A percentile compares a stretch with the other conserved stretches of the same genome.
phyloP scores from a whole-genome alignment of 441 rosid species.

The Populus hybrid region DNA sequence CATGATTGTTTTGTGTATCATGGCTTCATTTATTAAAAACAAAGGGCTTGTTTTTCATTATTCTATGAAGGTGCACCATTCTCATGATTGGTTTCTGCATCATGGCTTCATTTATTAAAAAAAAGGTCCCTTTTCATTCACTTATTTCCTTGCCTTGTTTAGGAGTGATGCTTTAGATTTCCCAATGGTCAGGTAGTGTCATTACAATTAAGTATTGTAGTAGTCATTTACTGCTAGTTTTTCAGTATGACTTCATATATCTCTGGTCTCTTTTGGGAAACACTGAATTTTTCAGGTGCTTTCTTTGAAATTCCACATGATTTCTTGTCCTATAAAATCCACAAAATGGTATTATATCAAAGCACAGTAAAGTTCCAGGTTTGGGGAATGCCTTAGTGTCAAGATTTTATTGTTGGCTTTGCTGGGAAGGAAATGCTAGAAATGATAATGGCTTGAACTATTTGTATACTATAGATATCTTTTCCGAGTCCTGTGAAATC shows the following conservation, averaged over 20 bases:
- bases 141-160: background rate
- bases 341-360: background rate
- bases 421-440: background rate
- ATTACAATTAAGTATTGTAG: too few relatives aligned
- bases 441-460: background rate
- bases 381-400: background rate
- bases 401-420: background rate
- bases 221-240: background rate
- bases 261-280: too few relatives aligned
- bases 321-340: too few relatives aligned
- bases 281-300: too few relatives aligned
- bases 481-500: background rate
- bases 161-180: conserved; percentile 1
- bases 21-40: background rate
- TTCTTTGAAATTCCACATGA: too few relatives aligned
- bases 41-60: background rate
- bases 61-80: background rate
- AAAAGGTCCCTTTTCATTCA: background rate
- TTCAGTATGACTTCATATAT: background rate
- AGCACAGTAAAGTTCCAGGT: background rate
- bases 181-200: background rate
- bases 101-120: background rate
- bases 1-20: background rate
- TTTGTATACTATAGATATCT: background rate
- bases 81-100: background rate